Evolutionary conservation across 768 basidiomycete species (phyloP), one percentile per base, ranked within the genome.

Genomic region (Rhodotorula babjevae): DNA sequence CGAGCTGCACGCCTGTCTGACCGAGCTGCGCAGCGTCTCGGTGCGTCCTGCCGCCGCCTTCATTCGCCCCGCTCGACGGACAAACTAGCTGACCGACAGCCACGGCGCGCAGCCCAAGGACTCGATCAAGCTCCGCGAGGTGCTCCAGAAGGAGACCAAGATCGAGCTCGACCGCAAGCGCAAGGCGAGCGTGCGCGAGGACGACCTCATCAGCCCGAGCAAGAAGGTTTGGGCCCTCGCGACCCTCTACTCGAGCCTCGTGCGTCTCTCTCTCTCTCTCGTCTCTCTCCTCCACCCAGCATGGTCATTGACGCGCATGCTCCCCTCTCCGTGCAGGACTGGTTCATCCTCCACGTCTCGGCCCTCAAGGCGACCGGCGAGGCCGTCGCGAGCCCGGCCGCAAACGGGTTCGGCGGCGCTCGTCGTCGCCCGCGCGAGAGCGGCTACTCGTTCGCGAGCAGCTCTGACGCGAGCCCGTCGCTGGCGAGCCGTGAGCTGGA

Each of bases 161-260:
- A 82, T 93, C 29, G 93, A 95, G 79, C 81, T 88, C 67, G 85
- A 86, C 65, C 83, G 90, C 52, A 82, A 92, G 21, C 84, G 85
- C 18, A 85, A 87, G 61, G 82, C 81, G 60, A 71, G 82, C 5
- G 82, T 97, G 46, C 79, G 81, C 27, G 86, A 86, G 76, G 82
- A 84, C 40, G 88, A 93, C 67, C 84, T 97, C 14, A 85, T 95
- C 56, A 79, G 85, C 21, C 89, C 91, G 0, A 82, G 85, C 36
- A 87, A 90, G 71, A 91, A 89, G 78, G 82, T 96, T 21, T 84
- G 87, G 65, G 87, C 87, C 4, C 80, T 98, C 65, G 90, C 91
- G 21, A 87, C 86, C 68, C 82, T 98, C 52, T 90, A 94, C 80
- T 89, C 87, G 76, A 94, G 91, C 80, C 86, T 97, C 77, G 93